Evolutionary conservation across 345 rosid genomes (phyloP), one percentile per base, ranked within the genome.

Genomic region (Mangifera indica): DNA sequence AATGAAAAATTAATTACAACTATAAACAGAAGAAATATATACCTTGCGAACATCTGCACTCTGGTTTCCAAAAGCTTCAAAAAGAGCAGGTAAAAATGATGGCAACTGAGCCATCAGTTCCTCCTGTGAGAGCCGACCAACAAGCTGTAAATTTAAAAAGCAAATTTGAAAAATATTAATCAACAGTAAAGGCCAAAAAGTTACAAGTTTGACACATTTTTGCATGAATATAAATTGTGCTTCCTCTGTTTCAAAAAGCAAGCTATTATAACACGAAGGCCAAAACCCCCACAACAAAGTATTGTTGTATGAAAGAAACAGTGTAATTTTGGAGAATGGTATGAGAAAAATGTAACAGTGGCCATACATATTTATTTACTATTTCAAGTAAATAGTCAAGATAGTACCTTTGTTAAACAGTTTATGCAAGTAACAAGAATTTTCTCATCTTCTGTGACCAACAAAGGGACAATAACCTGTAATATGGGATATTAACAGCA

Each of bases 11-110:
- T 26, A 45, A 13, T 21, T 49, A 29, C 5, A 71, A 51, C 18
- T 8, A 15, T n/a, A 59, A 11, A 48, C 14, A 12, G 49, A 7
- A 14, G 32, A 48, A 57, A 7, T 40, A 13, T 68, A 70, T 87
- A 92, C 99, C 99, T 95, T 95, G 49, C 99, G 96, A 60, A 95
- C 94, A 69, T 95, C 99, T 61, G 98, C 96, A 80, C 99, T 95
- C 83, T 83, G 98, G 85, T 81, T 95, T 59, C 96, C 96, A 75
- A 95, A 95, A 72, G 99, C 99, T 86, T 95, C 99, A 70, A 95
- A 95, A 61, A 92, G 87, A 56, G 96, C 93, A 54, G 98, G 99
- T 73, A 95, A 82, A 81, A 95, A 95, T 44, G 94, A 92, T 3
- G 97, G 87, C 70, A 95, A 80, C 73, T 95, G 96, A 21, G 78